Conservation (phyloP, 1,139 yeast genomes). For the Yamadazyma dendronema region DNA sequence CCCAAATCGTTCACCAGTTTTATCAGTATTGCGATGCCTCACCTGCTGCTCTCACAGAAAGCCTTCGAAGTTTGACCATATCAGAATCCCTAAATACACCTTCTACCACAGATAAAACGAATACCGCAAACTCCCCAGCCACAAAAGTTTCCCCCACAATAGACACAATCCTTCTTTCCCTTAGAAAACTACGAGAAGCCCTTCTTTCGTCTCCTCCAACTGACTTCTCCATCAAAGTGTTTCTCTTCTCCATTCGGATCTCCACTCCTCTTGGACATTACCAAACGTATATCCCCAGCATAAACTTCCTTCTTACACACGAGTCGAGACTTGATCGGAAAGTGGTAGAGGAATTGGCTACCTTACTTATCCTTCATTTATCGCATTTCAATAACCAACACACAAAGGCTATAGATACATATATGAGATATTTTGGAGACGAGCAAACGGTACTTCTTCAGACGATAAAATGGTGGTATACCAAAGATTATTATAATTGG, state of each 20-base stretch:
- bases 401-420: constrained; percentile 32
- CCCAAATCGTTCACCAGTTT: constrained; percentile 31
- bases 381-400: constrained; percentile 44
- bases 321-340: constrained; percentile 18
- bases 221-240: constrained; percentile 47
- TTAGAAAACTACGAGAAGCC: constrained; percentile 56
- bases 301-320: constrained; percentile 34
- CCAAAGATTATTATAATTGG: constrained; percentile 44
- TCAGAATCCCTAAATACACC: neutral
- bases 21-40: constrained; percentile 24
- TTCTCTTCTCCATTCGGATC: constrained; percentile 47
- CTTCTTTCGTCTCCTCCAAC: constrained; percentile 36
- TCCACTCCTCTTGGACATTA: constrained; percentile 49
- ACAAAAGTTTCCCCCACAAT: constrained; percentile 13
- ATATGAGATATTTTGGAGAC: constrained; percentile 26
- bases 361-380: constrained; percentile 45
- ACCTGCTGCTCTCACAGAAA: constrained; percentile 15
- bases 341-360: constrained; percentile 41
- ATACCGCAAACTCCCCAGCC: neutral
- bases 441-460: constrained; percentile 19
- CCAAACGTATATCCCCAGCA: constrained; percentile 58
- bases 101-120: neutral
- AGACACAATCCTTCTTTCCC: constrained; percentile 27
- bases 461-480: constrained; percentile 36
- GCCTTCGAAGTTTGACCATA: neutral